Percentiles rank a stretch among this genome's conserved stretches.
Conservation (phyloP, 495 filamentous ascomycete genomes). For the Parachaetomium inaequale region DNA sequence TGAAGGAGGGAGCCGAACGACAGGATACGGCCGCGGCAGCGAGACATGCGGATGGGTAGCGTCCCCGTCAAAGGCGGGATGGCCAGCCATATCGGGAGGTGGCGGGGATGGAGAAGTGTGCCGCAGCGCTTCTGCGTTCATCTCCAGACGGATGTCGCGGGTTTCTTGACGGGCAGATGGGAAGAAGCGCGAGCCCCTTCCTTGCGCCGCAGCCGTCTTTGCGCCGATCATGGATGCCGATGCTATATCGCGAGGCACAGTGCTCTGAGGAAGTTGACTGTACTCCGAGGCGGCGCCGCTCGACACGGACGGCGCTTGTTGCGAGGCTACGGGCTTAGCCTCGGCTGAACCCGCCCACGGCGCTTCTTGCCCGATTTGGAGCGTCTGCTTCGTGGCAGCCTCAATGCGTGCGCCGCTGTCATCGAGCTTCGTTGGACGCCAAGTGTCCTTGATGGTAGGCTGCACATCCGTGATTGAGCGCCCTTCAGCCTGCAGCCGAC, state of each 20-base stretch:
- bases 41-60: constrained; percentile 62
- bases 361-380: constrained; percentile 27
- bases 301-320: constrained; percentile 15
- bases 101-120: constrained; percentile 62
- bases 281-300: constrained; percentile 18
- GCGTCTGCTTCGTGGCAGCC: constrained; percentile 24
- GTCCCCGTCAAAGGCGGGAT: constrained; percentile 69
- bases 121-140: constrained; percentile 24
- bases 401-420: constrained; percentile 37
- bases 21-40: constrained; percentile 62
- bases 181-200: constrained; percentile 57
- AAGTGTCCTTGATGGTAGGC: constrained; percentile 59
- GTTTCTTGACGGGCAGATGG: constrained; percentile 44
- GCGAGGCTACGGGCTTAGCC: constrained; percentile 14
- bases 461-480: constrained; percentile 33
- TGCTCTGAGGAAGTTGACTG: constrained; percentile 18
- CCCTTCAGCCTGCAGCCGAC: constrained; percentile 30
- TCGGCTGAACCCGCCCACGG: constrained; percentile 26
- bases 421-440: constrained; percentile 55
- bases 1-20: constrained; percentile 67
- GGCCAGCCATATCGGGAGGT: constrained; percentile 65
- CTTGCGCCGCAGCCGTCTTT: constrained; percentile 8
- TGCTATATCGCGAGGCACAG: constrained; percentile 14
- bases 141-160: constrained; percentile 37
- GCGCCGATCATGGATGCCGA: constrained; percentile 23